Base-by-base conservation (phyloP, 805 yeast species). In the Ogataea allantospora region DNA sequence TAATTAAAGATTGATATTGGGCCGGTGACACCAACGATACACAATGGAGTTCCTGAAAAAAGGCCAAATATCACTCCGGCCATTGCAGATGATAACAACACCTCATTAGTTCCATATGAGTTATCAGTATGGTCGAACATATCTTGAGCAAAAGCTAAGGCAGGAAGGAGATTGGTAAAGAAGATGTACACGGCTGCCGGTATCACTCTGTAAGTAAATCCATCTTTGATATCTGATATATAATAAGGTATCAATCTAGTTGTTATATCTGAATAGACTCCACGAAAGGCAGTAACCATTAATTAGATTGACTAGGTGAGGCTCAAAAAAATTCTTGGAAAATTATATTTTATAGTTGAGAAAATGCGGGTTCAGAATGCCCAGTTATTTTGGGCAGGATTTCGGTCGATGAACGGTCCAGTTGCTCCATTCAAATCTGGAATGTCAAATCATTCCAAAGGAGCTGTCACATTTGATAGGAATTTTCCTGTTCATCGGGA, bases 11-110 rank as follows among this genome's bases (percentile, higher is more conserved):
- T 89, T 2, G 95, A 67, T 11, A 93, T 82, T 0, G 99, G 99
- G 0, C 98, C 99, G 0, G 98, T 93, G 5, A 91, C 97, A 3
- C 99, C 99, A 7, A 93, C 98, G 17, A 91, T 85, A 53, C 96
- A 86, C 18, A 93, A 62, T 0, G 99, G 99, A 51, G 89, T 96
- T 0, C 97, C 98, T 0, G 84, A 71, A 40, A 89, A 67, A 5
- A 85, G 49, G 0, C 98, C 96, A 66, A 93, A 91, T 2, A 86
- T 79, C 5, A 89, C 73, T 0, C 98, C 97, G 0, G 87, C 97
- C 57, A 93, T 61, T 0, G 96, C 96, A 21, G 89, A 78, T 6
- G 93, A 71, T 55, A 93, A 54, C 16, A 91, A 67, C 2, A 91
- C 83, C 55, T 91, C 99, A 55, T 91, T 93, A 4, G 93, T 83